A percentile compares a stretch with the other conserved stretches of the same genome.
Conservation (phyloP, 441 rosid species). For the Raphanus hybrid region DNA sequence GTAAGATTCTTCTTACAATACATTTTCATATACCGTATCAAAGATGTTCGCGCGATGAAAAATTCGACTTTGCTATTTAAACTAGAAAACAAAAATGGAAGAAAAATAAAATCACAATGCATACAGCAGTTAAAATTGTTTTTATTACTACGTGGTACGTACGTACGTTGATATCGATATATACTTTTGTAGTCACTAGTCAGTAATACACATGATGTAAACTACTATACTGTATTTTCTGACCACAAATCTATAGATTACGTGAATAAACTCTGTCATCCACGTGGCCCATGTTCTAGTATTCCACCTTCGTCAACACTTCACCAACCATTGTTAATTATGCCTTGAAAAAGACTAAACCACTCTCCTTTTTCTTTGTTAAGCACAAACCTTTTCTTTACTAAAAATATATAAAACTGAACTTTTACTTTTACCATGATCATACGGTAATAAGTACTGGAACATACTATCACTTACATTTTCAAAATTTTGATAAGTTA, state of each 20-base stretch:
- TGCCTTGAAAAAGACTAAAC: conserved; percentile 24
- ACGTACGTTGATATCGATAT: background rate
- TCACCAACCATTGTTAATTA: conserved; percentile 35
- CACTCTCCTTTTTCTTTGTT: background rate
- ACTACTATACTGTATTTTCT: background rate
- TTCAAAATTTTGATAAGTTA: background rate
- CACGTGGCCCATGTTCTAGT: conserved; percentile 38
- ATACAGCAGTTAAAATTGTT: background rate
- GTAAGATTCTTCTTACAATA: background rate
- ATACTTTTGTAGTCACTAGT: background rate
- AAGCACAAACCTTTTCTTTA: conserved; percentile 5
- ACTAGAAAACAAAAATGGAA: too few species aligned
- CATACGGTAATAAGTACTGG: background rate
- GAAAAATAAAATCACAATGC: background rate
- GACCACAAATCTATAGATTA: conserved; percentile 28
- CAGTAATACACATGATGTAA: conserved; percentile 2
- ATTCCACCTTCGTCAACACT: conserved; percentile 43
- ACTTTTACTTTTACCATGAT: background rate
- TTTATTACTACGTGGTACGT: background rate
- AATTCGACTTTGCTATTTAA: background rate
- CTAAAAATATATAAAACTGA: background rate
- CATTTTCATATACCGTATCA: background rate
- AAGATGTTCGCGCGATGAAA: background rate
- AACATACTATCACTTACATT: background rate
- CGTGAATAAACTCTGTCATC: conserved; percentile 19